phyloP scores from a whole-genome alignment of 352 stramenopile genomes.

The Globisporangium rhizosaccharum region DNA sequence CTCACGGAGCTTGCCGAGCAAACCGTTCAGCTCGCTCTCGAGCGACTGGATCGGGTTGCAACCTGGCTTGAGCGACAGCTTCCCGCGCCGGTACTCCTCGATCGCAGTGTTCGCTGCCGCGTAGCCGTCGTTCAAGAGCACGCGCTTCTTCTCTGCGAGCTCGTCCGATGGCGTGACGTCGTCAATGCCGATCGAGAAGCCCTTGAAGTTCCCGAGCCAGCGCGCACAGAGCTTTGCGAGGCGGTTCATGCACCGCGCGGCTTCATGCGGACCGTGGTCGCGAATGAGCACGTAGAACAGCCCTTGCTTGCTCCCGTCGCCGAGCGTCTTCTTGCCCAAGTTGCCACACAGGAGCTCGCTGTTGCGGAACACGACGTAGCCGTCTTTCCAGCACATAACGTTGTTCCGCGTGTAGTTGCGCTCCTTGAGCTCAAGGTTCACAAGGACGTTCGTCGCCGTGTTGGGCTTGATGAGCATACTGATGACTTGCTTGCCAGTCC shows the following conservation, averaged over 20 bases:
- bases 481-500: slow-evolving; percentile 99
- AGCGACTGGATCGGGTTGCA: slow-evolving; percentile 97
- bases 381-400: slow-evolving; percentile 98
- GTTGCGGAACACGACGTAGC: slow-evolving; percentile 96
- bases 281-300: slow-evolving; percentile 97
- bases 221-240: slow-evolving; percentile 96
- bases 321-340: slow-evolving; percentile 98
- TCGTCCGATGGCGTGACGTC: slow-evolving; percentile 97
- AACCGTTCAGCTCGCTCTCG: slow-evolving; percentile 97
- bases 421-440: slow-evolving; percentile 90
- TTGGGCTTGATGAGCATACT: slow-evolving; percentile 88
- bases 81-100: slow-evolving; percentile 91
- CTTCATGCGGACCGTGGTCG: slow-evolving; percentile 90
- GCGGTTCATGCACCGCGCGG: slow-evolving; percentile 96
- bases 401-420: slow-evolving; percentile 94
- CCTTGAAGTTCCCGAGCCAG: slow-evolving; percentile 97
- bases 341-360: slow-evolving; percentile 98
- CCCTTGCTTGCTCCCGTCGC: slow-evolving; percentile 97
- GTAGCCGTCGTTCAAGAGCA: slow-evolving; percentile 89
- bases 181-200: slow-evolving; percentile 99
- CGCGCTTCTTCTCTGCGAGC: slow-evolving; percentile 93
- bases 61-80: slow-evolving; percentile 93
- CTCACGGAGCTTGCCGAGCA: slow-evolving; percentile 97
- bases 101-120: slow-evolving; percentile 89
- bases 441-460: slow-evolving; percentile 65